These are phyloP conservation scores for Lachnellula willkommii DNA, from an alignment of 2,329 filamentous ascomycete species.

Conservation along the genomic window DNA sequence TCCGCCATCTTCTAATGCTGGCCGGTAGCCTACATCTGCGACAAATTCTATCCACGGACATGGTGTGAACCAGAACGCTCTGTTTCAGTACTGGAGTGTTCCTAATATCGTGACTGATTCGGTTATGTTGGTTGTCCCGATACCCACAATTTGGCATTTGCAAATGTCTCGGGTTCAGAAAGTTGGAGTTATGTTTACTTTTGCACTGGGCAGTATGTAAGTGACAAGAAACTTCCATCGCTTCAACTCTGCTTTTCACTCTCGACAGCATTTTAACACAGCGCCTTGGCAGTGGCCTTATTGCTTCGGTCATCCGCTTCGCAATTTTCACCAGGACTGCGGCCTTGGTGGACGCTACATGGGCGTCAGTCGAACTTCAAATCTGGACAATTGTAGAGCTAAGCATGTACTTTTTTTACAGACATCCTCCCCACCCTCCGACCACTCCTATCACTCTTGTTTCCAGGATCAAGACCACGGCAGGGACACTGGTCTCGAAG, in stretches of 20 bases:
- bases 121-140: neutral
- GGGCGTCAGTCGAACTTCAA: neutral
- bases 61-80: neutral
- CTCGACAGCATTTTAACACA: neutral
- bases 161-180: slow-evolving; percentile 1
- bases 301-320: neutral
- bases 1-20: neutral
- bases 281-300: neutral
- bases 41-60: neutral
- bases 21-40: neutral
- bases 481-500: neutral
- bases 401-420: neutral
- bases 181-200: neutral
- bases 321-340: neutral
- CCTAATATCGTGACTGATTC: neutral
- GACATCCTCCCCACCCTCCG: neutral
- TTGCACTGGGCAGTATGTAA: neutral
- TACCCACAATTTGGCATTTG: neutral
- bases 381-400: neutral
- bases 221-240: neutral
- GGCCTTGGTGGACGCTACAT: neutral
- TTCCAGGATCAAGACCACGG: neutral
- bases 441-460: neutral
- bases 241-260: neutral
- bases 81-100: slow-evolving; percentile 1